phyloP scores from a whole-genome alignment of 768 basidiomycete genomes.

The Tubosaeta sp. region DNA sequence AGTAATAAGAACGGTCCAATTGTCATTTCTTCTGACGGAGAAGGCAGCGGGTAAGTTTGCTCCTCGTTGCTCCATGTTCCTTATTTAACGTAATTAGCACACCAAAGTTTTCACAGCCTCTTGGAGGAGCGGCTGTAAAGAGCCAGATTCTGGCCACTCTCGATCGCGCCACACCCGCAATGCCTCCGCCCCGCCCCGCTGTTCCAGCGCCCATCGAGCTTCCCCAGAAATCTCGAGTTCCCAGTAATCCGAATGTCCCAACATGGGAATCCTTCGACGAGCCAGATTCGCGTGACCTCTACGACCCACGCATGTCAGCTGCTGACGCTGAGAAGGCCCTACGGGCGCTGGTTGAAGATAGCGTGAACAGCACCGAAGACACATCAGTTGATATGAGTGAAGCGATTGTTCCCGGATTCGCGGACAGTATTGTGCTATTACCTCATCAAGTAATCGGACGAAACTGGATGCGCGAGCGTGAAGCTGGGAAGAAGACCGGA shows the following conservation, averaged over 20 bases:
- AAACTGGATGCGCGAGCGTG: constrained; percentile 83
- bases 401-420: constrained; percentile 74
- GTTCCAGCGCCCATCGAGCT: constrained; percentile 33
- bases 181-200: constrained; percentile 15
- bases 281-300: constrained; percentile 21
- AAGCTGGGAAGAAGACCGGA: constrained; percentile 71
- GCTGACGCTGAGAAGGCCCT: constrained; percentile 74
- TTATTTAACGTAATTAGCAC: constrained; percentile 9
- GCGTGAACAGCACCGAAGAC: constrained; percentile 49
- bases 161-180: constrained; percentile 18
- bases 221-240: constrained; percentile 16
- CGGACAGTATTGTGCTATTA: constrained; percentile 61
- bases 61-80: not conserved
- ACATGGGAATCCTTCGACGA: constrained; percentile 31
- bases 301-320: constrained; percentile 35
- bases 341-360: constrained; percentile 69
- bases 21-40: constrained; percentile 33
- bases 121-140: constrained; percentile 1
- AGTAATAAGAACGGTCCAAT: constrained; percentile 10
- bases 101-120: not conserved
- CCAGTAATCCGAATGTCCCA: constrained; percentile 8
- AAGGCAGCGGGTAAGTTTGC: constrained; percentile 12
- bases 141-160: constrained; percentile 20
- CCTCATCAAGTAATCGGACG: constrained; percentile 88
- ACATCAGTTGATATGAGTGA: constrained; percentile 54